Evolutionary conservation across 176 grass and related monocot genomes (phyloP).

Genomic region (Saccharum officinarum): DNA sequence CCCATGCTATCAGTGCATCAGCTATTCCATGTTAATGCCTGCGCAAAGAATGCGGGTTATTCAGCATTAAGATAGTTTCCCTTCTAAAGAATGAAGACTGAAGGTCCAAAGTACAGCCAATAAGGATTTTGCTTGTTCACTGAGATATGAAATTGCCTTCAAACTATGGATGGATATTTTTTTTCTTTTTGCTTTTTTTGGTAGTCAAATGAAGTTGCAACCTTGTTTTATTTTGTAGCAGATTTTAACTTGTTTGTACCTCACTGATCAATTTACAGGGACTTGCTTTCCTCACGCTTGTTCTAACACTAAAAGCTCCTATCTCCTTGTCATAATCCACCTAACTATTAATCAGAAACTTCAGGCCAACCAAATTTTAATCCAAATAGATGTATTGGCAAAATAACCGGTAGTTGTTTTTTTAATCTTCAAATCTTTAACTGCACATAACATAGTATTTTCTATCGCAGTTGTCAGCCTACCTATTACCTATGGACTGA

Average conservation of each 20-base stretch:
- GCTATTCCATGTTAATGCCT: not conserved
- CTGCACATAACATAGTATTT: slow-evolving; percentile 10
- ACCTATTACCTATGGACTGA: slow-evolving; percentile 73
- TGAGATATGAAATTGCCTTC: not conserved
- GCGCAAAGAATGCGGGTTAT: slow-evolving; percentile 3
- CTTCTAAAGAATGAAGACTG: not conserved
- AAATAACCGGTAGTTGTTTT: not conserved
- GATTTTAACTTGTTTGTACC: not conserved
- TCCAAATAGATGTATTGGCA: not conserved
- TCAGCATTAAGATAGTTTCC: not conserved
- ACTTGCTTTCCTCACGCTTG: not conserved
- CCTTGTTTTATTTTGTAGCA: not conserved
- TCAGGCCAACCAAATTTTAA: not conserved
- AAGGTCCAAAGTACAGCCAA: not conserved
- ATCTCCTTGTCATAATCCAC: not conserved
- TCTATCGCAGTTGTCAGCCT: slow-evolving; percentile 41
- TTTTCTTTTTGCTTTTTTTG: not conserved
- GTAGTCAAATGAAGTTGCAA: not conserved
- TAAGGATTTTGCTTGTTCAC: slow-evolving; percentile 4
- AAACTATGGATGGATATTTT: not conserved
- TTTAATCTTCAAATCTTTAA: slow-evolving; percentile 12
- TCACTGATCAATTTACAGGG: not conserved
- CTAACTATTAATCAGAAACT: slow-evolving; percentile 2
- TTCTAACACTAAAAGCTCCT: slow-evolving; percentile 10
- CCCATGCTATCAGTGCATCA: not conserved